Evolutionary conservation across 805 yeast genomes (phyloP), one percentile per base, ranked within the genome.

Genomic region (Yamadazyma nakazawae): DNA sequence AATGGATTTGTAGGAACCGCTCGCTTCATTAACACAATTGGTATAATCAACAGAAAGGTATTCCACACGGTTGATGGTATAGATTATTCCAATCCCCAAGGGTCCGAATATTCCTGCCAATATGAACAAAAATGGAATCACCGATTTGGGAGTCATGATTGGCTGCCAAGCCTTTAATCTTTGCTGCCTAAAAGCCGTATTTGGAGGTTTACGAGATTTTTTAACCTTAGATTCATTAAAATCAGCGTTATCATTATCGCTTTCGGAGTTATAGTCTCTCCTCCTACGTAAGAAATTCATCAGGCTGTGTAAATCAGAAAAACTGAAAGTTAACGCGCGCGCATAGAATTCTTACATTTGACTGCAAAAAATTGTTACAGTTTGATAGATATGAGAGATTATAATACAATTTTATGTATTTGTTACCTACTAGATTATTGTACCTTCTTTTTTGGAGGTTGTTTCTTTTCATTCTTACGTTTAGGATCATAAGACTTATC

Each of bases 111-210:
- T 75, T 18, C 88, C 71, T 0, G 95, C 88, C 37, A 88, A 68
- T 19, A 85, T 54, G 40, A 90, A 75, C 46, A 94, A 74, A 43
- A 92, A 72, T 2, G 98, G 98, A 38, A 94, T 76, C 39, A 92
- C 97, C 14, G 95, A 84, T 54, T 83, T 83, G 13, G 98, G 97
- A 1, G 97, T 87, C 46, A 94, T 77, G 45, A 94, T 88, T 1
- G 98, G 99, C 56, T 81, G 85, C 85, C 85, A 81, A 43, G 86
- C 84, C 61, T 81, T 80, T 55, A 81, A 69, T 47, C 86, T 68
- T 66, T 81, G 86, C 55, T 86, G 95, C 59, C 91, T 76, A 60
- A 87, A 87, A 2, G 91, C 92, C 6, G 92, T 87, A 62, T 87
- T 73, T 48, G 75, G 75, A 2, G 75, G 78, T 47, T 67, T 72